Conservation (phyloP, 2,329 filamentous ascomycete species). For the Periconia macrospinosa region DNA sequence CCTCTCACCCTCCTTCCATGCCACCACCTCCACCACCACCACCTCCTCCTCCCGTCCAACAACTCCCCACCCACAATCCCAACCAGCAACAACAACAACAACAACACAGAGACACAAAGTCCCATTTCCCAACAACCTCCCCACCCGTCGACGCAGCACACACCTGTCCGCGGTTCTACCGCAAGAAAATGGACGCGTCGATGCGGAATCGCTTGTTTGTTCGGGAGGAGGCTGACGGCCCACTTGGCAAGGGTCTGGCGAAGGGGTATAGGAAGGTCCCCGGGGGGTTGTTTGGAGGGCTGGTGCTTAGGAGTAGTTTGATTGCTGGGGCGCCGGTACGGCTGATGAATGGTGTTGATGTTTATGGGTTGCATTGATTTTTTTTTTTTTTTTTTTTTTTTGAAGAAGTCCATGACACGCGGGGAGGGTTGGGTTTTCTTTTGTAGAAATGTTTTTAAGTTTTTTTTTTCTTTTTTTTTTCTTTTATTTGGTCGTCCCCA, state of each 20-base stretch:
- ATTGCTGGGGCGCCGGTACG: slow-evolving; percentile 18
- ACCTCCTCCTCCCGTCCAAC: slow-evolving; percentile 1
- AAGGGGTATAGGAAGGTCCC: slow-evolving; percentile 20
- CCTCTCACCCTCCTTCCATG: not conserved
- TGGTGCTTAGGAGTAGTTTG: slow-evolving; percentile 25
- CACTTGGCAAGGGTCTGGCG: slow-evolving; percentile 18
- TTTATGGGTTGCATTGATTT: slow-evolving; percentile 21
- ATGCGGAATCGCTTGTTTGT: slow-evolving; percentile 27
- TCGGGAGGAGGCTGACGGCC: slow-evolving; percentile 12
- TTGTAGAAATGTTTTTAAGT: no score
- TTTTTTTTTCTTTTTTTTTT: no score
- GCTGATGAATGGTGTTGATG: slow-evolving; percentile 27
- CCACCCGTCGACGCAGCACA: slow-evolving; percentile 11
- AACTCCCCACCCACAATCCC: slow-evolving; percentile 4
- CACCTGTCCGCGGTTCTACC: slow-evolving; percentile 21
- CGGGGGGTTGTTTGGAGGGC: slow-evolving; percentile 19
- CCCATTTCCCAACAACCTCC: no score
- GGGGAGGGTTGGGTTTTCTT: not conserved
- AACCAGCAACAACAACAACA: no score
- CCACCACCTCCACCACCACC: slow-evolving; percentile 4
- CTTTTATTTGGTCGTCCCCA: not conserved
- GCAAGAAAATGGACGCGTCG: slow-evolving; percentile 24
- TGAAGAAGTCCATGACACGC: not conserved
- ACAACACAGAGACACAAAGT: no score
- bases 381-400: not conserved